phyloP scores from a whole-genome alignment of 768 basidiomycete species.

The Pisolithus orientalis region DNA sequence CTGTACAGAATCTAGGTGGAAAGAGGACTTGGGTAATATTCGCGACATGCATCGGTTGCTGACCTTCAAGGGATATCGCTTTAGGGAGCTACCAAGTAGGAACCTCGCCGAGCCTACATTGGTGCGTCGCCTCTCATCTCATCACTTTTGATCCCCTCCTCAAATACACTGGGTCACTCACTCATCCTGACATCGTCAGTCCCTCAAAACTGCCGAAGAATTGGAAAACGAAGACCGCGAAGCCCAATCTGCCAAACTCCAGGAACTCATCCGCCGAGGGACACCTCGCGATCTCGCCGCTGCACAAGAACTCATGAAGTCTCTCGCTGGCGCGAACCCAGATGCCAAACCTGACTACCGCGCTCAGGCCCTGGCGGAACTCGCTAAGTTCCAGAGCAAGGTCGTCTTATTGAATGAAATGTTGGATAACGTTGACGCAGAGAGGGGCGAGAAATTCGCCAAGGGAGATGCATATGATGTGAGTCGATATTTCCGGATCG shows the following conservation, averaged over 20 bases:
- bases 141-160: conserved; percentile 12
- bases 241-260: conserved; percentile 96
- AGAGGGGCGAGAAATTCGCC: conserved; percentile 71
- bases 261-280: conserved; percentile 93
- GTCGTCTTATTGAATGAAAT: conserved; percentile 95
- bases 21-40: conserved; percentile 94
- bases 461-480: conserved; percentile 92
- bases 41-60: conserved; percentile 95
- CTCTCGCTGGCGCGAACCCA: conserved; percentile 90
- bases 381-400: conserved; percentile 92
- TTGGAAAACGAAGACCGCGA: conserved; percentile 92
- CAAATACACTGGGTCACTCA: conserved; percentile 36
- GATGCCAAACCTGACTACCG: conserved; percentile 93
- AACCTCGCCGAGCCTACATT: conserved; percentile 14
- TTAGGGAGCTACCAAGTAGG: conserved; percentile 43
- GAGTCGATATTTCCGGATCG: conserved; percentile 19
- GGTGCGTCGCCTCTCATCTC: conserved; percentile 7
- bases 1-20: conserved; percentile 83
- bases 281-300: conserved; percentile 92
- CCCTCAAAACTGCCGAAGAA: conserved; percentile 91
- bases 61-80: conserved; percentile 88
- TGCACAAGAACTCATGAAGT: conserved; percentile 97
- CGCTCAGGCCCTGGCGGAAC: conserved; percentile 79
- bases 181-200: conserved; percentile 36
- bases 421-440: conserved; percentile 82